phyloP scores from a whole-genome alignment of 2,329 filamentous ascomycete genomes.

The Trichoderma sp. region DNA sequence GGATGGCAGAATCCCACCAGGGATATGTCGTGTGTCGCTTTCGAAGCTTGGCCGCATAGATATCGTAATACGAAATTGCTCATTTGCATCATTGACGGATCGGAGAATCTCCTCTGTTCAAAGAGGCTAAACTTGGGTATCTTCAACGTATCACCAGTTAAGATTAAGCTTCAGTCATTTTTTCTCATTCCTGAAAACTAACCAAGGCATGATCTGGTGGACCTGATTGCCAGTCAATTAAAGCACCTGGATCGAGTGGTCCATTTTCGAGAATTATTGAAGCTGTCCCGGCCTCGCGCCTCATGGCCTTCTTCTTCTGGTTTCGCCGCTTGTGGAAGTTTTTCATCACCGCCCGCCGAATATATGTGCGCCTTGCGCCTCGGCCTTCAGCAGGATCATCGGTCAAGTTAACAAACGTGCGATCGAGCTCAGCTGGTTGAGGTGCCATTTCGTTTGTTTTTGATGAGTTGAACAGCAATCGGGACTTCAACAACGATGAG shows the following conservation, averaged over 20 bases:
- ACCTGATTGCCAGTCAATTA: not conserved
- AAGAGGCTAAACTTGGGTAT: conserved; percentile 8
- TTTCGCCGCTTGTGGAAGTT: conserved; percentile 8
- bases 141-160: not conserved
- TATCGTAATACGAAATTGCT: conserved; percentile 1
- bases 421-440: not conserved
- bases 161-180: not conserved
- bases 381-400: conserved; percentile 3
- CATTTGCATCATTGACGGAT: not conserved
- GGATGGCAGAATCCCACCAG: conserved; percentile 1
- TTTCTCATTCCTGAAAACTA: not conserved
- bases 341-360: conserved; percentile 14
- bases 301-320: not conserved
- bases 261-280: not conserved
- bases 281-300: not conserved
- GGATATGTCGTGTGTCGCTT: not conserved
- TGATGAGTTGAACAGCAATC: not conserved
- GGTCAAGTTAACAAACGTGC: conserved; percentile 14
- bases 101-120: not conserved
- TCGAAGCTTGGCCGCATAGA: conserved; percentile 7
- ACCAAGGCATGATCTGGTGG: not conserved
- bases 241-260: too few species aligned
- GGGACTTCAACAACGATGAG: not conserved
- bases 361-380: conserved; percentile 3
- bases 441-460: not conserved